Evolutionary conservation across 1,284 basidiomycete genomes (phyloP).

Genomic region (Butyriboletus appendiculatus): DNA sequence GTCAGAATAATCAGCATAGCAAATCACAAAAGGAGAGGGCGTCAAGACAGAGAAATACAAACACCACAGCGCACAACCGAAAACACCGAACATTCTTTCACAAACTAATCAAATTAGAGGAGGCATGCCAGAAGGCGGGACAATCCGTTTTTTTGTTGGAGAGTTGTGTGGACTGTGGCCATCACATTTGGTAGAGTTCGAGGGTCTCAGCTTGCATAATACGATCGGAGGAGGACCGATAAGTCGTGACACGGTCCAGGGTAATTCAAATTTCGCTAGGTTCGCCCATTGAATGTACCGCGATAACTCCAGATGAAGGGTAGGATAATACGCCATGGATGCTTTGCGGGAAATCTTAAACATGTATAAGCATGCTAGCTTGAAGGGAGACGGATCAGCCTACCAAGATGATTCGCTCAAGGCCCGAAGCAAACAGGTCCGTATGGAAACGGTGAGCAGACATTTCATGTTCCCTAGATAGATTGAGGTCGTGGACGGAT

Average conservation of each 20-base stretch:
- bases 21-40: slow-evolving; percentile 3
- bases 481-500: slow-evolving; percentile 59
- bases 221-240: slow-evolving; percentile 66
- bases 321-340: slow-evolving; percentile 90
- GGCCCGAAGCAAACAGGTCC: slow-evolving; percentile 85
- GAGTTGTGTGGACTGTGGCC: slow-evolving; percentile 20
- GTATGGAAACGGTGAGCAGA: slow-evolving; percentile 81
- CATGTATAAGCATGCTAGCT: slow-evolving; percentile 14
- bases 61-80: slow-evolving; percentile 5
- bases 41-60: slow-evolving; percentile 10
- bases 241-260: slow-evolving; percentile 71
- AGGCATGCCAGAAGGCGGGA: slow-evolving; percentile 24
- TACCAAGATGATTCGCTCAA: slow-evolving; percentile 81
- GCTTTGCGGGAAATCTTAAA: slow-evolving; percentile 87
- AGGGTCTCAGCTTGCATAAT: slow-evolving; percentile 44
- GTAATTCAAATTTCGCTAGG: slow-evolving; percentile 69
- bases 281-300: slow-evolving; percentile 73
- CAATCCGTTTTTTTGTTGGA: slow-evolving; percentile 24
- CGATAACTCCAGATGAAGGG: slow-evolving; percentile 87
- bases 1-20: slow-evolving; percentile 16
- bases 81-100: neutral
- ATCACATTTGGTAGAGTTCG: slow-evolving; percentile 15
- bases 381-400: slow-evolving; percentile 21
- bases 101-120: slow-evolving; percentile 22
- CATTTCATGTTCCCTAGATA: slow-evolving; percentile 65